These are phyloP conservation scores for Penicillium sumatraense DNA, from an alignment of 2,329 filamentous ascomycete species.

Conservation along the genomic window DNA sequence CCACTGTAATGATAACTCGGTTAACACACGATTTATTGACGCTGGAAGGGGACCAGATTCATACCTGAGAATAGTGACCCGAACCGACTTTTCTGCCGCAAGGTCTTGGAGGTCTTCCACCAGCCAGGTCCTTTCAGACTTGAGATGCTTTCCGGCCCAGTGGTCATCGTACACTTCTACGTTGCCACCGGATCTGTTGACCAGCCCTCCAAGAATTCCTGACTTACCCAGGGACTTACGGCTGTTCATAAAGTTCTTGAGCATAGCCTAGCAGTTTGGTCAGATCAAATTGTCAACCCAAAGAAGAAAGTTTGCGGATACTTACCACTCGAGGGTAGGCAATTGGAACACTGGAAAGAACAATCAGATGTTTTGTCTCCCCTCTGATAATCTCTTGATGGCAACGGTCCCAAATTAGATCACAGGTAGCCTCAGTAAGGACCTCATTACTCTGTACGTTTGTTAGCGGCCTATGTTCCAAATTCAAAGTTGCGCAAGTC, in stretches of 20 bases:
- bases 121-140: constrained; percentile 82
- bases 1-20: constrained; percentile 61
- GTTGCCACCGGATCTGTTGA: constrained; percentile 89
- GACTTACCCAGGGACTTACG: constrained; percentile 83
- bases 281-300: constrained; percentile 36
- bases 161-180: constrained; percentile 95
- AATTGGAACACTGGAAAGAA: constrained; percentile 82
- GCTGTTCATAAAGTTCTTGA: constrained; percentile 76
- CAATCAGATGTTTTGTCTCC: constrained; percentile 85
- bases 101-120: constrained; percentile 92
- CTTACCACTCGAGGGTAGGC: constrained; percentile 79
- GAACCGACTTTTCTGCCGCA: constrained; percentile 87
- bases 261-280: constrained; percentile 60
- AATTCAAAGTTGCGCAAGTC: constrained; percentile 4
- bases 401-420: constrained; percentile 83
- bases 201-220: constrained; percentile 75
- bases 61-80: constrained; percentile 83
- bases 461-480: constrained; percentile 24
- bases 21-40: neutral
- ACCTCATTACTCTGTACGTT: constrained; percentile 69
- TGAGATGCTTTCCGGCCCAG: constrained; percentile 96
- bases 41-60: constrained; percentile 8
- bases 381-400: constrained; percentile 81
- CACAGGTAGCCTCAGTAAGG: constrained; percentile 78
- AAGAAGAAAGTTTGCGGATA: constrained; percentile 8